These are phyloP conservation scores for Hypoxylon rickii DNA, from an alignment of 495 filamentous ascomycete species.

Conservation along the genomic window DNA sequence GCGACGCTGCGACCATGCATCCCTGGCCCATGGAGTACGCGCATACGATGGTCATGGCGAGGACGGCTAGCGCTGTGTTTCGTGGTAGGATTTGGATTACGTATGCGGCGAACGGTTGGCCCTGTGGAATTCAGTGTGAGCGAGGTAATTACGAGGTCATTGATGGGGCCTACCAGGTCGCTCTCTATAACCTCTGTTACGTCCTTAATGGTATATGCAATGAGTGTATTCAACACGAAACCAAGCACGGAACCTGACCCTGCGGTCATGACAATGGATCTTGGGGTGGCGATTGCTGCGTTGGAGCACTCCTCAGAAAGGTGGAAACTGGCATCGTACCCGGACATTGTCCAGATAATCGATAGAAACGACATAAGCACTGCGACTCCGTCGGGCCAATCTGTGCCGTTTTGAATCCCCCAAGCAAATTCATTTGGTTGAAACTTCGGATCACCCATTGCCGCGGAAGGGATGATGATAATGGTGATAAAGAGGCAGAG, in stretches of 20 bases:
- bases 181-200: slow-evolving; percentile 64
- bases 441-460: slow-evolving; percentile 63
- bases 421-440: slow-evolving; percentile 66
- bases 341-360: slow-evolving; percentile 60
- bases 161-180: slow-evolving; percentile 47
- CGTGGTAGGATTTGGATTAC: slow-evolving; percentile 70
- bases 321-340: slow-evolving; percentile 78
- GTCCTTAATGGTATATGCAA: slow-evolving; percentile 78
- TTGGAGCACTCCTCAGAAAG: slow-evolving; percentile 79
- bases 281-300: slow-evolving; percentile 72
- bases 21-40: slow-evolving; percentile 83
- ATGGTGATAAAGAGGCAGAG: slow-evolving; percentile 67
- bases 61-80: slow-evolving; percentile 67
- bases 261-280: slow-evolving; percentile 77
- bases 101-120: slow-evolving; percentile 79
- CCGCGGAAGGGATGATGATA: slow-evolving; percentile 70
- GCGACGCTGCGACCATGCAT: slow-evolving; percentile 79
- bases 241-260: slow-evolving; percentile 70
- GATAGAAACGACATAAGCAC: slow-evolving; percentile 78
- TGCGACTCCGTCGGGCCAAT: slow-evolving; percentile 71
- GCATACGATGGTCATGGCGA: slow-evolving; percentile 73
- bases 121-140: slow-evolving; percentile 33
- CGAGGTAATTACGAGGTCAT: not conserved
- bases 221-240: slow-evolving; percentile 77
- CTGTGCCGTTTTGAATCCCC: slow-evolving; percentile 71